These are phyloP conservation scores for Penicillium crustosum DNA, from an alignment of 2,329 filamentous ascomycete genomes.

Conservation along the genomic window DNA sequence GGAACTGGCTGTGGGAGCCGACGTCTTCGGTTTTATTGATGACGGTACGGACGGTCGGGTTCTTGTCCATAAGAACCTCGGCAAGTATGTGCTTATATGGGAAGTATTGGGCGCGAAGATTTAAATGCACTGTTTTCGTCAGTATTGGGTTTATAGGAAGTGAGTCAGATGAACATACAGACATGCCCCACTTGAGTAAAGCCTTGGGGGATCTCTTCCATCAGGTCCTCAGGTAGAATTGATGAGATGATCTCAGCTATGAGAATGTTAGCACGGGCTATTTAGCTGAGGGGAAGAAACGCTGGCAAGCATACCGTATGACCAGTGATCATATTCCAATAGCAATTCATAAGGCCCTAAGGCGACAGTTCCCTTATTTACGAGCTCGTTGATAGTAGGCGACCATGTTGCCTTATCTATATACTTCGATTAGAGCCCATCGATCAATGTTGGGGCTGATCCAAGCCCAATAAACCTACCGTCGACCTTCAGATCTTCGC, in stretches of 20 bases:
- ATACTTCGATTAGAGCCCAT: conserved; percentile 9
- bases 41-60: conserved; percentile 75
- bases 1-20: conserved; percentile 78
- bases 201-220: conserved; percentile 77
- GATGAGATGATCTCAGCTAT: conserved; percentile 77
- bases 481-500: conserved; percentile 40
- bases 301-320: conserved; percentile 60
- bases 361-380: conserved; percentile 66
- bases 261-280: conserved; percentile 10
- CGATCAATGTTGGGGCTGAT: neutral
- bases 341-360: conserved; percentile 73
- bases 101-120: conserved; percentile 77
- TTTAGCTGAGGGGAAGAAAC: neutral
- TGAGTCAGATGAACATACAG: conserved; percentile 50
- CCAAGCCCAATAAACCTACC: conserved; percentile 34
- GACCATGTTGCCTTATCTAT: conserved; percentile 75
- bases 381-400: conserved; percentile 64
- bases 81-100: conserved; percentile 87
- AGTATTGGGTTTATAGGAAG: conserved; percentile 5
- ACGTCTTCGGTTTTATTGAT: conserved; percentile 96
- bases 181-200: conserved; percentile 91
- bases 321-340: conserved; percentile 84
- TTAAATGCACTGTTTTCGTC: conserved; percentile 70
- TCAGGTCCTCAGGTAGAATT: conserved; percentile 75
- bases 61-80: conserved; percentile 86